Conservation (phyloP, 352 stramenopile genomes). For the Globisporangium mamillatum region DNA sequence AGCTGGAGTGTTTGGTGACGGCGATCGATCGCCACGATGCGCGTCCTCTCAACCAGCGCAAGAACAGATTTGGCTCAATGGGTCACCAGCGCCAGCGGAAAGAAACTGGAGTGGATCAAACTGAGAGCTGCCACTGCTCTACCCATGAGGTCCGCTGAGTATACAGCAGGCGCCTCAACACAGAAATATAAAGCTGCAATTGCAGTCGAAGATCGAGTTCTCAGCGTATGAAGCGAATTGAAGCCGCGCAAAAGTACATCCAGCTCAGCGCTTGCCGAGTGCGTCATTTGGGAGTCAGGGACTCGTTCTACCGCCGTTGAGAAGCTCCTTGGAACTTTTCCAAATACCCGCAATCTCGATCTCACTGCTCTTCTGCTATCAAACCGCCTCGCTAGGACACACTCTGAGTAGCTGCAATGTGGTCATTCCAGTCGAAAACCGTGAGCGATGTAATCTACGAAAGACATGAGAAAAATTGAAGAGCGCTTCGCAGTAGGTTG, state of each 20-base stretch:
- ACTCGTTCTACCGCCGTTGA: too few relatives aligned
- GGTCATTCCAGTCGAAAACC: not conserved
- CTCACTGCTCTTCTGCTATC: not conserved
- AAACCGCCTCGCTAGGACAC: not conserved
- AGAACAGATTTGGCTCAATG: not conserved
- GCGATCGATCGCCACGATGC: constrained; percentile 6
- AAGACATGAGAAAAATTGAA: not conserved
- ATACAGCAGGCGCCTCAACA: not conserved
- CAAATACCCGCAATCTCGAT: too few relatives aligned
- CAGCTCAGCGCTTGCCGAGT: too few relatives aligned
- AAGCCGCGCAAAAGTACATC: not conserved
- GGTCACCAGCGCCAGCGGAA: not conserved
- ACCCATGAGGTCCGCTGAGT: not conserved
- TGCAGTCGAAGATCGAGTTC: not conserved
- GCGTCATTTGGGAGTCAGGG: too few relatives aligned
- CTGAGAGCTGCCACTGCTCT: not conserved
- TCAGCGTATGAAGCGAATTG: not conserved
- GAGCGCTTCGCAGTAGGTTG: not conserved
- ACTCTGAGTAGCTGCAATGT: not conserved
- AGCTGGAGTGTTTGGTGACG: not conserved
- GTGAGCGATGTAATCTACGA: not conserved
- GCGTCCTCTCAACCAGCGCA: not conserved
- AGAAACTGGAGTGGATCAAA: not conserved
- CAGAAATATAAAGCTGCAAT: not conserved
- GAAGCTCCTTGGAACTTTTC: too few relatives aligned